Conservation (phyloP, 164 flowering plant species). For the Annona cherimola region DNA sequence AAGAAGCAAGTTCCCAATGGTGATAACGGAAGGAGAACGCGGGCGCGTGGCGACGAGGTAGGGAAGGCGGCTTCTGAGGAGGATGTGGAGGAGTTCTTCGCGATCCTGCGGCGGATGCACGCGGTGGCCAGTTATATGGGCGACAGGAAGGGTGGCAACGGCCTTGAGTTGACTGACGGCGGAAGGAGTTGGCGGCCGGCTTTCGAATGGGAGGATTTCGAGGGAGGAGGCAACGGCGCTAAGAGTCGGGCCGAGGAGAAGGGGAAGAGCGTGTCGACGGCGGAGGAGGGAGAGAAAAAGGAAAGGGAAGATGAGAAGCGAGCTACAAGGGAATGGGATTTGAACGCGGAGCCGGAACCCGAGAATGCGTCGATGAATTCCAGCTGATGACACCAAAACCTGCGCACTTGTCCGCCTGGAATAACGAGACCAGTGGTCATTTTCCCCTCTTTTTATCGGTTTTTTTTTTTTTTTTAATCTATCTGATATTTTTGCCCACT, state of each 20-base stretch:
- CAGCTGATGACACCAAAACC: background rate
- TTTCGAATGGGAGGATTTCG: conserved; percentile 21
- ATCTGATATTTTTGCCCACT: background rate
- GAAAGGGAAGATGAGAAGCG: background rate
- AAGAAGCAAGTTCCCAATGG: conserved; percentile 10
- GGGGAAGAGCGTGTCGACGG: background rate
- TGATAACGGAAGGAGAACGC: conserved; percentile 6
- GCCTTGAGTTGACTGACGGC: background rate
- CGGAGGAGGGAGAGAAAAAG: background rate
- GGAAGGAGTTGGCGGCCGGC: conserved; percentile 17
- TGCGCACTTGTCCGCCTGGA: background rate
- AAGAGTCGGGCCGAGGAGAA: background rate
- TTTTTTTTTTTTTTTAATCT: background rate
- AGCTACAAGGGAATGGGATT: conserved; percentile 13
- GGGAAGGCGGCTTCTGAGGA: conserved; percentile 23
- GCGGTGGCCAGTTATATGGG: conserved; percentile 33
- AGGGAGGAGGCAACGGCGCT: background rate
- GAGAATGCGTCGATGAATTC: conserved; percentile 1
- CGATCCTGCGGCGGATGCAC: conserved; percentile 35
- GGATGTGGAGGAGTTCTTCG: conserved; percentile 57
- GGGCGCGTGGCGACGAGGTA: conserved; percentile 1
- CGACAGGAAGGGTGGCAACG: conserved; percentile 16
- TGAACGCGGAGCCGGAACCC: conserved; percentile 25
- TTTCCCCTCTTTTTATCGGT: background rate
- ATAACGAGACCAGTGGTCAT: background rate